phyloP scores from a whole-genome alignment of 2,329 filamentous ascomycete species.

The Cytospora mali region DNA sequence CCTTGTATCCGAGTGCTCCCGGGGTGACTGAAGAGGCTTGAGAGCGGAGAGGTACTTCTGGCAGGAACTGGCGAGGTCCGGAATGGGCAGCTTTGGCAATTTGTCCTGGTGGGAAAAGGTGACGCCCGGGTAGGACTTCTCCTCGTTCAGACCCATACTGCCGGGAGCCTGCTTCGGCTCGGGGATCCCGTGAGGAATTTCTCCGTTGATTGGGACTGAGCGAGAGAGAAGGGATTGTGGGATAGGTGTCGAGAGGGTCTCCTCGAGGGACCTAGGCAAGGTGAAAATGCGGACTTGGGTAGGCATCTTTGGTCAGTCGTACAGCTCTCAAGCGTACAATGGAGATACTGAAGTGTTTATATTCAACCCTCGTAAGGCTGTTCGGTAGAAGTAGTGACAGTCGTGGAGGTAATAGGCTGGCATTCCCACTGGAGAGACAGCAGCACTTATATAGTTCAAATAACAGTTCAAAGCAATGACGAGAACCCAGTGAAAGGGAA shows the following conservation, averaged over 20 bases:
- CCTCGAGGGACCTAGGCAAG: slow-evolving; percentile 71
- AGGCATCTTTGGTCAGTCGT: slow-evolving; percentile 58
- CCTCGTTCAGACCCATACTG: slow-evolving; percentile 57
- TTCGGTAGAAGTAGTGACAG: slow-evolving; percentile 93
- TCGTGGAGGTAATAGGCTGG: slow-evolving; percentile 81
- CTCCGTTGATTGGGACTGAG: slow-evolving; percentile 40
- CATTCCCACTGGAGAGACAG: slow-evolving; percentile 57
- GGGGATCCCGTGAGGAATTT: slow-evolving; percentile 38
- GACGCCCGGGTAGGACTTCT: slow-evolving; percentile 67
- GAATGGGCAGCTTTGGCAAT: slow-evolving; percentile 89
- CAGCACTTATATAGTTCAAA: background rate
- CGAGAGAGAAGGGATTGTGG: slow-evolving; percentile 44
- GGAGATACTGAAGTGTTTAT: slow-evolving; percentile 78
- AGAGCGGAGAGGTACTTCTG: slow-evolving; percentile 79
- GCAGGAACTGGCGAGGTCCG: slow-evolving; percentile 78
- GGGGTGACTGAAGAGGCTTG: slow-evolving; percentile 75
- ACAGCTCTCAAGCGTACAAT: slow-evolving; percentile 65
- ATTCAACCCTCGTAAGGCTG: slow-evolving; percentile 81
- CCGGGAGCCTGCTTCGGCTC: slow-evolving; percentile 41
- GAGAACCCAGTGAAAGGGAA: background rate
- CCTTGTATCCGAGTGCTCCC: slow-evolving; percentile 82
- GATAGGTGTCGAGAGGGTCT: slow-evolving; percentile 60
- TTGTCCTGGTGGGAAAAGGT: slow-evolving; percentile 90
- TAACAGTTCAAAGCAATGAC: background rate
- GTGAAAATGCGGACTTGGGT: slow-evolving; percentile 69